phyloP scores from a whole-genome alignment of 805 yeast genomes.

The Saturnispora galanensis region DNA sequence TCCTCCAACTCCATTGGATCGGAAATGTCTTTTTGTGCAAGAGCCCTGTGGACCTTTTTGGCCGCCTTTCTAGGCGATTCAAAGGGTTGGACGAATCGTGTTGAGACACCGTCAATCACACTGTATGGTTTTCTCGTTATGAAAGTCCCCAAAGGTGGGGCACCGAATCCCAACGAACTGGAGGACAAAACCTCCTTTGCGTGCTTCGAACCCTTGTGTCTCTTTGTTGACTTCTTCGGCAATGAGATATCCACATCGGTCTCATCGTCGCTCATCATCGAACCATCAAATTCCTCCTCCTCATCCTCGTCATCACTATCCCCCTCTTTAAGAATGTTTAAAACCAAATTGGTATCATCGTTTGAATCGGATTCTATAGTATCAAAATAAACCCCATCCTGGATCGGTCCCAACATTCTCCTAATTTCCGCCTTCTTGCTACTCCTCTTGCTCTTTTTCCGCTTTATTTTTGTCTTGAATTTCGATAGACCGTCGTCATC shows the following conservation, averaged over 20 bases:
- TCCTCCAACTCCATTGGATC: constrained; percentile 52
- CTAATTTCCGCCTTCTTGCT: constrained; percentile 8
- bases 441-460: constrained; percentile 5
- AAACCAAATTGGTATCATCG: constrained; percentile 10
- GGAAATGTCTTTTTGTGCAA: constrained; percentile 12
- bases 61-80: constrained; percentile 12
- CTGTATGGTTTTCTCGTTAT: constrained; percentile 77
- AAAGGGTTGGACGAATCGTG: constrained; percentile 61
- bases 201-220: constrained; percentile 60
- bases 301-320: constrained; percentile 55
- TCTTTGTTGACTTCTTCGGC: constrained; percentile 57
- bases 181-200: constrained; percentile 90
- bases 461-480: constrained; percentile 1
- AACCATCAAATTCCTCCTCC: constrained; percentile 53
- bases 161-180: constrained; percentile 73
- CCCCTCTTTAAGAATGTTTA: constrained; percentile 12
- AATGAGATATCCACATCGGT: constrained; percentile 87
- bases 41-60: constrained; percentile 19
- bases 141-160: constrained; percentile 93
- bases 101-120: constrained; percentile 88
- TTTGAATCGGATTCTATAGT: constrained; percentile 10
- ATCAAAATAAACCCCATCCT: constrained; percentile 3
- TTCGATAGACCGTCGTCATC: constrained; percentile 19
- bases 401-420: constrained; percentile 11
- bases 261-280: constrained; percentile 62